These are phyloP conservation scores for Linnemannia hyalina DNA, from an alignment of 192 early-diverging fungal species.

Conservation along the genomic window DNA sequence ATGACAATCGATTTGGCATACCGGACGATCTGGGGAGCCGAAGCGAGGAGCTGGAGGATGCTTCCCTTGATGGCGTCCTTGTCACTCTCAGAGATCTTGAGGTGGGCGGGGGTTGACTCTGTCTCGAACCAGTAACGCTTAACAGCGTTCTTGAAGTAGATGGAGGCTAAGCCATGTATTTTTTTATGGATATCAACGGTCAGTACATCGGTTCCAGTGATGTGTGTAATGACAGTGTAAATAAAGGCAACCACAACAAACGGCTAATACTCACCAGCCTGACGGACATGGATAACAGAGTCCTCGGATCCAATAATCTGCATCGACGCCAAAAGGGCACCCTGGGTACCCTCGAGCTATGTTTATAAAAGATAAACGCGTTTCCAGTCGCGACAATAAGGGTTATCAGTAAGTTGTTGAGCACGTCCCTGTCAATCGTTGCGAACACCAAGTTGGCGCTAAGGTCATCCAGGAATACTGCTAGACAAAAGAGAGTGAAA, in stretches of 20 bases:
- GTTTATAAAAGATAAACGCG: background rate
- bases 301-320: constrained; percentile 69
- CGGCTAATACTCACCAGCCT: constrained; percentile 62
- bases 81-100: constrained; percentile 78
- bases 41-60: constrained; percentile 82
- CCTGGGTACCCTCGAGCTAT: constrained; percentile 51
- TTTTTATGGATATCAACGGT: background rate
- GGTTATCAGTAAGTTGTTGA: background rate
- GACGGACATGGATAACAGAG: constrained; percentile 63
- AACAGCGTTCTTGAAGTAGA: constrained; percentile 53
- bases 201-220: background rate
- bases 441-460: background rate
- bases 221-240: background rate
- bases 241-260: background rate
- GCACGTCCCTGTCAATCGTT: background rate
- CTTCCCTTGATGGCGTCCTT: constrained; percentile 74
- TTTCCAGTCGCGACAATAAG: background rate
- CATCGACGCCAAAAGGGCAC: constrained; percentile 44
- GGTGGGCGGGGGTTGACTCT: constrained; percentile 58
- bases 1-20: constrained; percentile 42
- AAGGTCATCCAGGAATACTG: background rate
- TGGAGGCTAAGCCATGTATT: constrained; percentile 19
- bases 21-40: constrained; percentile 80
- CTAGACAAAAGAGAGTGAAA: background rate
- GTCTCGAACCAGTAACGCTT: constrained; percentile 56